Evolutionary conservation across 2,329 filamentous ascomycete genomes (phyloP).

Genomic region (Fusarium sp.): DNA sequence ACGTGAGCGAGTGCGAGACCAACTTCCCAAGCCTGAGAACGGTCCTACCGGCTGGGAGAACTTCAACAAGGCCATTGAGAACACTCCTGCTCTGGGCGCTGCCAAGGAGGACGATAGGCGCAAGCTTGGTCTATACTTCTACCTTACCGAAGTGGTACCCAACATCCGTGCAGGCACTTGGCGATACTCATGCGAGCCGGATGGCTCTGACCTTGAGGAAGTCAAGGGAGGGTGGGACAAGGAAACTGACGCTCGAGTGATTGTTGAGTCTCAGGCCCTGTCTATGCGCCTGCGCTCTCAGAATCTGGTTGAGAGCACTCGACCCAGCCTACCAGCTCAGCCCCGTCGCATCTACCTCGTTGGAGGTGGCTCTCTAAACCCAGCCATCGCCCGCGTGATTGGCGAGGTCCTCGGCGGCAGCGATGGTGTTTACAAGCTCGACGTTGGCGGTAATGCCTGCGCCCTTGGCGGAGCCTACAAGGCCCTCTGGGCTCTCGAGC

Average conservation of each 20-base stretch:
- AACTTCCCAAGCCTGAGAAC: constrained; percentile 66
- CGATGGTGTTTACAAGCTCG: constrained; percentile 92
- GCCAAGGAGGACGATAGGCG: constrained; percentile 62
- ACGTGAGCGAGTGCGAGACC: constrained; percentile 87
- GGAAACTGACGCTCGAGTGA: constrained; percentile 80
- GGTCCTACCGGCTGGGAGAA: constrained; percentile 72
- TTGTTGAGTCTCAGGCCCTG: constrained; percentile 94
- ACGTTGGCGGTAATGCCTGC: constrained; percentile 95
- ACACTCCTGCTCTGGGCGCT: constrained; percentile 75
- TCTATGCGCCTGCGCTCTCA: constrained; percentile 87
- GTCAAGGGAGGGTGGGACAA: constrained; percentile 53
- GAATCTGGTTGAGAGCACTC: constrained; percentile 72
- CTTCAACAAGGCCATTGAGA: constrained; percentile 80
- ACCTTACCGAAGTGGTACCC: constrained; percentile 93
- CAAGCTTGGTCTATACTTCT: constrained; percentile 94
- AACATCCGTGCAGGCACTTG: constrained; percentile 88
- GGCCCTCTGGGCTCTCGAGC: constrained; percentile 89
- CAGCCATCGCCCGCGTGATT: constrained; percentile 84
- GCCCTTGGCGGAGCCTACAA: constrained; percentile 95
- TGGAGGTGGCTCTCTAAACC: constrained; percentile 89
- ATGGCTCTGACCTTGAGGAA: constrained; percentile 61
- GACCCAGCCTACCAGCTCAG: constrained; percentile 74
- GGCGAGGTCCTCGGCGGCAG: constrained; percentile 88
- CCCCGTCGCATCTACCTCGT: constrained; percentile 93
- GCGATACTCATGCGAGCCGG: constrained; percentile 74